Base-by-base conservation (phyloP, 2,329 filamentous ascomycete species). In the Colletotrichum sp. region DNA sequence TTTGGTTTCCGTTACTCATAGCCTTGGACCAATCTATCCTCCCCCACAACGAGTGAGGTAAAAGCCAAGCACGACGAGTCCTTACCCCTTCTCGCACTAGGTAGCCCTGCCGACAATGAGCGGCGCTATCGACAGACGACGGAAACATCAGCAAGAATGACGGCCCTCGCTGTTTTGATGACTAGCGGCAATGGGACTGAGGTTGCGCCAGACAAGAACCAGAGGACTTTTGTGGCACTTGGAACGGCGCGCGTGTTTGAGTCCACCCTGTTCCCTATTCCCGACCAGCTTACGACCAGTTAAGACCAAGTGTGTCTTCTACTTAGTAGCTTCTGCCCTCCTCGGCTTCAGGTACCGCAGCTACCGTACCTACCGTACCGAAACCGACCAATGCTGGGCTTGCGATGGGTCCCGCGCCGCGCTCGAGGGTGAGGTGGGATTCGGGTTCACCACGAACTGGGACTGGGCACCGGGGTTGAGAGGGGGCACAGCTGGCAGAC, bases 61-160 rank as follows among this genome's bases (percentile, higher is more conserved):
- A 51, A 51, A 51, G 43, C 43, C 43, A 51, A 51, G 43, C 43
- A 51, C 6, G 18, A 21, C 43, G 11, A 51, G 11, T 51, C 18
- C n/a, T 51, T 51, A 51, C 43, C 43, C 43, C 43, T 51, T 51
- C 43, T 51, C 43, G 43, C 43, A 36, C 34, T 31, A 33, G 24
- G 62, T 51, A 65, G 38, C 62, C 62, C 38, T 65, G 38, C 61
- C 61, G 36, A 64, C 61, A 27, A 38, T 51, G 21, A 31, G 29
- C 21, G 16, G 16, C 62, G 43, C 43, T 51, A 51, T 51, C 43
- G 43, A 51, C 43, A 21, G 7, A 29, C 21, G 62, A 65, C 62
- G 62, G 62, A 65, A 65, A 65, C 62, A 65, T 51, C 62, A 33
- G 15, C 38, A 65, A 65, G 62, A 65, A 65, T 65, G 62, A 65